Conservation (phyloP, 202 grass and related monocot species). For the Zizania palustris region DNA sequence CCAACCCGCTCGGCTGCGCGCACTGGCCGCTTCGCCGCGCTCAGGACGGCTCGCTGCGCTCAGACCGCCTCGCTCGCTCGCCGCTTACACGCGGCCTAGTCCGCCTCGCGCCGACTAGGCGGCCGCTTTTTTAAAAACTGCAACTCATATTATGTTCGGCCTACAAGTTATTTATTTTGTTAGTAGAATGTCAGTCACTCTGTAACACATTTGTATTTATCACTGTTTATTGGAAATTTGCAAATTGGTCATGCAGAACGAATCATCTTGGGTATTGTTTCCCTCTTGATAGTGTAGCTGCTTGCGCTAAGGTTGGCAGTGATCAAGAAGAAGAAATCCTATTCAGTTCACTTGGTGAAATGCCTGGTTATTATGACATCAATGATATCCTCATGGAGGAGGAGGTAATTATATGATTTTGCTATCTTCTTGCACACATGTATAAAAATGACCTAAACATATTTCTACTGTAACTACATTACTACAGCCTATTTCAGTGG, state of each 20-base stretch:
- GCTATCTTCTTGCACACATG: neutral
- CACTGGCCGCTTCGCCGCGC: too few relatives aligned
- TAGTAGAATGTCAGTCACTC: neutral
- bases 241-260: neutral
- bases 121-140: too few relatives aligned
- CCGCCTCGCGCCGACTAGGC: too few relatives aligned
- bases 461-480: conserved; percentile 32
- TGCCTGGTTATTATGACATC: conserved; percentile 60
- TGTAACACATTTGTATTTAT: neutral
- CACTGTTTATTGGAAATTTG: neutral
- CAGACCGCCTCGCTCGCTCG: too few relatives aligned
- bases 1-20: too few relatives aligned
- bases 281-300: neutral
- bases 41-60: too few relatives aligned
- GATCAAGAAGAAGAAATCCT: neutral
- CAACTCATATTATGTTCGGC: too few relatives aligned
- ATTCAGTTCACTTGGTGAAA: conserved; percentile 11
- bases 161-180: neutral
- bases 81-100: too few relatives aligned
- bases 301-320: neutral
- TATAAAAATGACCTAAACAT: neutral
- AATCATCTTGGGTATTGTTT: neutral
- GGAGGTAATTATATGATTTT: conserved; percentile 41
- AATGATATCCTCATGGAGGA: conserved; percentile 80
- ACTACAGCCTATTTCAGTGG: conserved; percentile 57